Evolutionary conservation across 2,329 filamentous ascomycete species (phyloP).

Genomic region (Beauveria australis): DNA sequence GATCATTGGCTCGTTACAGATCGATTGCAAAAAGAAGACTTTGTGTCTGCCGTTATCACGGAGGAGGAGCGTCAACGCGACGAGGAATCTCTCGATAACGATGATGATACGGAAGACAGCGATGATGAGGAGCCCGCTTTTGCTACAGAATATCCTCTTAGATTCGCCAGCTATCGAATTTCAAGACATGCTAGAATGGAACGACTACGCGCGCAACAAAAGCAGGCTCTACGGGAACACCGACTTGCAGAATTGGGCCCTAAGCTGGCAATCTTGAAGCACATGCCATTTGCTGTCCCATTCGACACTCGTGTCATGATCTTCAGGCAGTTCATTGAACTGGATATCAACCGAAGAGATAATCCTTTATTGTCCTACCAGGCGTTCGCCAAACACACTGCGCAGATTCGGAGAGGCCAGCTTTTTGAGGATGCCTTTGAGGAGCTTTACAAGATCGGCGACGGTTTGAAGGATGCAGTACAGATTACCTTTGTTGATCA

Average conservation of each 20-base stretch:
- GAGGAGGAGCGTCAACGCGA: slow-evolving; percentile 78
- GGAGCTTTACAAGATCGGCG: slow-evolving; percentile 72
- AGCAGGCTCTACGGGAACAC: slow-evolving; percentile 59
- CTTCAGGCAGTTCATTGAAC: slow-evolving; percentile 82
- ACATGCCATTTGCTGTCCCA: slow-evolving; percentile 95
- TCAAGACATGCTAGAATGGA: slow-evolving; percentile 59
- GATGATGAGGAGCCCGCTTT: slow-evolving; percentile 23
- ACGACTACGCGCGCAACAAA: slow-evolving; percentile 53
- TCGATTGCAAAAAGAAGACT: slow-evolving; percentile 80
- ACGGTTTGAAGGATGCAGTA: slow-evolving; percentile 86
- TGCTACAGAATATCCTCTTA: slow-evolving; percentile 20
- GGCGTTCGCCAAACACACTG: slow-evolving; percentile 56
- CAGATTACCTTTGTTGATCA: slow-evolving; percentile 94
- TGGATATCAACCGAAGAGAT: slow-evolving; percentile 45
- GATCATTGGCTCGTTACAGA: slow-evolving; percentile 90
- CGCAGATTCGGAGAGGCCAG: slow-evolving; percentile 67
- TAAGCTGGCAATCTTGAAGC: slow-evolving; percentile 80
- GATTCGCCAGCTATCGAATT: slow-evolving; percentile 47
- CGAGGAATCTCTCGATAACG: slow-evolving; percentile 27
- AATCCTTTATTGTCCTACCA: slow-evolving; percentile 12
- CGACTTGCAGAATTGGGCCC: slow-evolving; percentile 74
- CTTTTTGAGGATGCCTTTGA: slow-evolving; percentile 81
- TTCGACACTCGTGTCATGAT: slow-evolving; percentile 88
- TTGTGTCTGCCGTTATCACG: slow-evolving; percentile 75
- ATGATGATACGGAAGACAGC: slow-evolving; percentile 23